Evolutionary conservation across 768 basidiomycete genomes (phyloP).

Genomic region (Phylloporus rhodoxanthus): DNA sequence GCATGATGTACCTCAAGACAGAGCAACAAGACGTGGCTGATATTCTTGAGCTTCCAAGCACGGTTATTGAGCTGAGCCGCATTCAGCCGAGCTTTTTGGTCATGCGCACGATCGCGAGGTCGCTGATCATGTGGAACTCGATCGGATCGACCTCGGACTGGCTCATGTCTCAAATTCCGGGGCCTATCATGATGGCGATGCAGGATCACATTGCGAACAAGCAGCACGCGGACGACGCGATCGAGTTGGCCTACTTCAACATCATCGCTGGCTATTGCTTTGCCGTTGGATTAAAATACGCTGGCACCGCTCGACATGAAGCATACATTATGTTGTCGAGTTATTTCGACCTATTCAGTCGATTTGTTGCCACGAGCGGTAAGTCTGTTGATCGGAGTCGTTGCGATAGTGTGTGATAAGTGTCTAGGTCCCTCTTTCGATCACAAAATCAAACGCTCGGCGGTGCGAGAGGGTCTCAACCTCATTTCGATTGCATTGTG

Average conservation of each 20-base stretch:
- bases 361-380: slow-evolving; percentile 66
- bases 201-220: slow-evolving; percentile 47
- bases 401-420: slow-evolving; percentile 2
- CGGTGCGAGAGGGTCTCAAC: slow-evolving; percentile 82
- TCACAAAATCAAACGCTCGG: slow-evolving; percentile 80
- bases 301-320: slow-evolving; percentile 87
- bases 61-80: slow-evolving; percentile 70
- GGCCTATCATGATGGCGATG: slow-evolving; percentile 54
- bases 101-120: slow-evolving; percentile 68
- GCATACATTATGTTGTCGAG: slow-evolving; percentile 79
- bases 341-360: slow-evolving; percentile 75
- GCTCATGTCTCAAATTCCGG: slow-evolving; percentile 66
- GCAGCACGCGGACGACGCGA: slow-evolving; percentile 52
- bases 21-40: slow-evolving; percentile 82
- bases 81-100: slow-evolving; percentile 87
- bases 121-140: slow-evolving; percentile 81
- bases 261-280: slow-evolving; percentile 90
- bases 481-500: slow-evolving; percentile 80
- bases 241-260: slow-evolving; percentile 88
- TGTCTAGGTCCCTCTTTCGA: slow-evolving; percentile 70
- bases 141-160: slow-evolving; percentile 71
- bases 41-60: slow-evolving; percentile 77
- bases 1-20: slow-evolving; percentile 88
- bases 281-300: slow-evolving; percentile 85
- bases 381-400: slow-evolving; percentile 20